These are phyloP conservation scores for Tricholoma furcatifolium DNA, from an alignment of 768 basidiomycete species.

Conservation along the genomic window DNA sequence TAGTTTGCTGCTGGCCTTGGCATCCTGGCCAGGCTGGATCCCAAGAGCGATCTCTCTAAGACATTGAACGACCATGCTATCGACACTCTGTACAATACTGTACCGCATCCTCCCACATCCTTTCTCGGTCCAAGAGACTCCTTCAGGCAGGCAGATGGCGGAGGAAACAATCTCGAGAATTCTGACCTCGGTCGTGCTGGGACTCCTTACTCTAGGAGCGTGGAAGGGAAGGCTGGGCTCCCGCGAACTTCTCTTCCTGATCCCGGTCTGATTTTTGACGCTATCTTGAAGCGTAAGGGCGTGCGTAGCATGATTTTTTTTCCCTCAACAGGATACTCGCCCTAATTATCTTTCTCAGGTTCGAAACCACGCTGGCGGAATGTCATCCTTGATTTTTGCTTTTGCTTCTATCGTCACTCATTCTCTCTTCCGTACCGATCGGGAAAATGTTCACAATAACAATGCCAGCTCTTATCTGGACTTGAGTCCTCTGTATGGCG, in stretches of 20 bases:
- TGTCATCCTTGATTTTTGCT: constrained; percentile 63
- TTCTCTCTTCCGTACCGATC: constrained; percentile 51
- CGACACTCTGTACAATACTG: constrained; percentile 53
- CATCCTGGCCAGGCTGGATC: constrained; percentile 25
- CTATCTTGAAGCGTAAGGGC: constrained; percentile 42
- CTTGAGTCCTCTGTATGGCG: constrained; percentile 55
- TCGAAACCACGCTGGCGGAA: constrained; percentile 48
- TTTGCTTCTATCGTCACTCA: constrained; percentile 52
- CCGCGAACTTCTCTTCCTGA: constrained; percentile 49
- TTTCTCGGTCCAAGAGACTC: constrained; percentile 31
- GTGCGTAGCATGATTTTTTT: constrained; percentile 23
- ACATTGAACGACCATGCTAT: constrained; percentile 25
- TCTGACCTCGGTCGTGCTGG: constrained; percentile 51
- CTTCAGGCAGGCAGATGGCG: constrained; percentile 50
- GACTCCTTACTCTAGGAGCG: constrained; percentile 51
- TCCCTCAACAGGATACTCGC: neutral
- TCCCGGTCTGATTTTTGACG: constrained; percentile 61
- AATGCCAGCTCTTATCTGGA: constrained; percentile 56
- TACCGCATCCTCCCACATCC: constrained; percentile 49
- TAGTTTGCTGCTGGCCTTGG: constrained; percentile 29
- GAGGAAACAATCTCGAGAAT: constrained; percentile 43
- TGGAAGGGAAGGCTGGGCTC: constrained; percentile 40
- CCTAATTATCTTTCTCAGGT: constrained; percentile 3
- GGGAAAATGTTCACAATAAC: constrained; percentile 43
- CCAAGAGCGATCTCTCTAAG: constrained; percentile 18